phyloP scores from a whole-genome alignment of 2,329 filamentous ascomycete species.

The Xylariaceae sp. region DNA sequence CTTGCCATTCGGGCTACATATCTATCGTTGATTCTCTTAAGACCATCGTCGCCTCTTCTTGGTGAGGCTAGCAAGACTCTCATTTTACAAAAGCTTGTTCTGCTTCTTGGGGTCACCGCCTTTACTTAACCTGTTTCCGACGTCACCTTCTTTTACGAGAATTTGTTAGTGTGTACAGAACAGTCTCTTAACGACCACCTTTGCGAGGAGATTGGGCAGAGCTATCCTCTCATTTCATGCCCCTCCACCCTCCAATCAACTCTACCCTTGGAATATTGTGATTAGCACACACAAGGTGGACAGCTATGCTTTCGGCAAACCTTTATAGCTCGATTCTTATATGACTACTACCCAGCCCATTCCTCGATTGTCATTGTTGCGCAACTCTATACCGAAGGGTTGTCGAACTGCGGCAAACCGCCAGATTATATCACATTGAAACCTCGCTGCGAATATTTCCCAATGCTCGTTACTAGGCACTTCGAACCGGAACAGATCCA shows the following conservation, averaged over 20 bases:
- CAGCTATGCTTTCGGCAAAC: neutral
- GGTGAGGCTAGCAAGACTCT: slow-evolving; percentile 4
- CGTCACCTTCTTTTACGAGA: slow-evolving; percentile 4
- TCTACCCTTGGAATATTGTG: neutral
- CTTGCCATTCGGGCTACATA: slow-evolving; percentile 18
- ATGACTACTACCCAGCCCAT: neutral
- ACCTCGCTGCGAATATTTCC: slow-evolving; percentile 33
- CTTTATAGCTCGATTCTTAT: neutral
- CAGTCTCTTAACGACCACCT: neutral
- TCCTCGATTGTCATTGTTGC: slow-evolving; percentile 1
- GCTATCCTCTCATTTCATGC: neutral
- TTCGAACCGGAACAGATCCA: slow-evolving; percentile 51
- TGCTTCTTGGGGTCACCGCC: slow-evolving; percentile 7
- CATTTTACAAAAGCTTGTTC: slow-evolving; percentile 3
- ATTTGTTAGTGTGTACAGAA: slow-evolving; percentile 3
- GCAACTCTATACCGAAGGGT: slow-evolving; percentile 2
- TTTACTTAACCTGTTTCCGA: slow-evolving; percentile 9
- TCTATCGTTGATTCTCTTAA: slow-evolving; percentile 21
- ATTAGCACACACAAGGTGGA: neutral
- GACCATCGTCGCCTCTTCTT: slow-evolving; percentile 5
- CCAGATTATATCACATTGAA: slow-evolving; percentile 13
- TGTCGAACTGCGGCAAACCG: slow-evolving; percentile 16
- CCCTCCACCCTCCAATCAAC: neutral
- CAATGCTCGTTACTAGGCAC: slow-evolving; percentile 55
- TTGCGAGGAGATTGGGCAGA: neutral